Percentiles rank a stretch among this genome's conserved stretches.
Conservation (phyloP, 2,329 filamentous ascomycete genomes). For the Colletotrichum orchidophilum region DNA sequence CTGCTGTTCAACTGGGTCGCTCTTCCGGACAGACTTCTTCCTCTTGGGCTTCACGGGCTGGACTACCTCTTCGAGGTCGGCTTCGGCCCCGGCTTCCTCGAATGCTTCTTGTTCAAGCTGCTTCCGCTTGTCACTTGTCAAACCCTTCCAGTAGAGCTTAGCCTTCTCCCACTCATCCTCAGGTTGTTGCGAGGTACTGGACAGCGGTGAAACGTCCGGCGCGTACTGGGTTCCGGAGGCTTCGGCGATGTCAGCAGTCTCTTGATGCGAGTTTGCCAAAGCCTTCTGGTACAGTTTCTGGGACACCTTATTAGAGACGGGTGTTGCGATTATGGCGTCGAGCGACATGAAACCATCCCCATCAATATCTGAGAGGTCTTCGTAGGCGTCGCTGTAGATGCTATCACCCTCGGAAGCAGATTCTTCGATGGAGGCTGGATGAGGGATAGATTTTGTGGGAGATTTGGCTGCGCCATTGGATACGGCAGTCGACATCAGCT, state of each 20-base stretch:
- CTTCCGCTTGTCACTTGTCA: slow-evolving; percentile 70
- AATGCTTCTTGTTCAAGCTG: slow-evolving; percentile 68
- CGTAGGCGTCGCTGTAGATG: slow-evolving; percentile 81
- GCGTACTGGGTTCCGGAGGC: background rate
- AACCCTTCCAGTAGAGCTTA: slow-evolving; percentile 75
- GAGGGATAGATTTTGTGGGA: background rate
- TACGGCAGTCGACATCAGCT: background rate
- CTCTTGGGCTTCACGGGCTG: slow-evolving; percentile 41
- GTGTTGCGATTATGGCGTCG: slow-evolving; percentile 65
- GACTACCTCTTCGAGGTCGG: slow-evolving; percentile 50
- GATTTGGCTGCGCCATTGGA: background rate
- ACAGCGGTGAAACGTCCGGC: background rate
- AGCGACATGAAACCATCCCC: slow-evolving; percentile 76
- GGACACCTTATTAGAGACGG: slow-evolving; percentile 34
- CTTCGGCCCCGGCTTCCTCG: slow-evolving; percentile 61
- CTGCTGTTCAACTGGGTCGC: slow-evolving; percentile 33
- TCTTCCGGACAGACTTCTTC: slow-evolving; percentile 43
- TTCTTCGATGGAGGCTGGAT: slow-evolving; percentile 39
- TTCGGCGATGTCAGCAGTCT: background rate
- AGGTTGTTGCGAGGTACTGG: background rate
- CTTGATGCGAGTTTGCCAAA: background rate
- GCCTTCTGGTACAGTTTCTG: slow-evolving; percentile 31
- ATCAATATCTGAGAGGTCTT: slow-evolving; percentile 73
- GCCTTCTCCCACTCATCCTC: slow-evolving; percentile 73
- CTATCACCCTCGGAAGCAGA: slow-evolving; percentile 61